Percentiles rank a stretch among this genome's conserved stretches.
phyloP scores from a whole-genome alignment of 1,284 basidiomycete species.

The Hypsizygus ulmarius region DNA sequence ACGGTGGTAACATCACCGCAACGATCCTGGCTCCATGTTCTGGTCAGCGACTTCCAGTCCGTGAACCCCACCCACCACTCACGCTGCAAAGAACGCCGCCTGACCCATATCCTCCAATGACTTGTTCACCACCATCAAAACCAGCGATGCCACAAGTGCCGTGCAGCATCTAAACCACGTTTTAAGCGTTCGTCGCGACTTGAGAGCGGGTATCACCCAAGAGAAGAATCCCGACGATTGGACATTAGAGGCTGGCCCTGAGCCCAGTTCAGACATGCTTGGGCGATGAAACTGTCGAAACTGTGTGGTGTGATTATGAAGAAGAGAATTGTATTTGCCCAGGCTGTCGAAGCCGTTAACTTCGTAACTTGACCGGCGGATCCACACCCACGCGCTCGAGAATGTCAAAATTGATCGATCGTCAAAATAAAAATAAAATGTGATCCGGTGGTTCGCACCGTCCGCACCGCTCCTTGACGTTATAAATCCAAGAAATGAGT shows the following conservation, averaged over 20 bases:
- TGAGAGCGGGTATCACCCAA: conserved; percentile 33
- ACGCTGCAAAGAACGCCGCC: conserved; percentile 39
- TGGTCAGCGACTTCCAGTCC: neutral
- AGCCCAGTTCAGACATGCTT: conserved; percentile 5
- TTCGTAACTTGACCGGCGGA: no score
- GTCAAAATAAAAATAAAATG: no score
- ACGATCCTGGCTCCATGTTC: conserved; percentile 26
- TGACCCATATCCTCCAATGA: conserved; percentile 35
- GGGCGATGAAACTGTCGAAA: neutral
- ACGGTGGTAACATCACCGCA: conserved; percentile 35
- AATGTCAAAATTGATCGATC: neutral
- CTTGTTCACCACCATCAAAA: conserved; percentile 32
- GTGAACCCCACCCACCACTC: conserved; percentile 20
- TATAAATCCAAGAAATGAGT: neutral
- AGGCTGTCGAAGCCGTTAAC: neutral
- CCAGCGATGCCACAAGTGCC: conserved; percentile 28
- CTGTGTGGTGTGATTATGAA: neutral
- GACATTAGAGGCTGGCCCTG: neutral
- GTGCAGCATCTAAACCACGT: conserved; percentile 37
- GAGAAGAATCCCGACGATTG: conserved; percentile 16
- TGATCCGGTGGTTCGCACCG: no score
- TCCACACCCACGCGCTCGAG: no score
- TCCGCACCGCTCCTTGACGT: no score
- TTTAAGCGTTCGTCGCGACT: conserved; percentile 34
- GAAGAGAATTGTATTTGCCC: neutral